Evolutionary conservation across 345 rosid species (phyloP).

Genomic region (Eucalyptus pumila): DNA sequence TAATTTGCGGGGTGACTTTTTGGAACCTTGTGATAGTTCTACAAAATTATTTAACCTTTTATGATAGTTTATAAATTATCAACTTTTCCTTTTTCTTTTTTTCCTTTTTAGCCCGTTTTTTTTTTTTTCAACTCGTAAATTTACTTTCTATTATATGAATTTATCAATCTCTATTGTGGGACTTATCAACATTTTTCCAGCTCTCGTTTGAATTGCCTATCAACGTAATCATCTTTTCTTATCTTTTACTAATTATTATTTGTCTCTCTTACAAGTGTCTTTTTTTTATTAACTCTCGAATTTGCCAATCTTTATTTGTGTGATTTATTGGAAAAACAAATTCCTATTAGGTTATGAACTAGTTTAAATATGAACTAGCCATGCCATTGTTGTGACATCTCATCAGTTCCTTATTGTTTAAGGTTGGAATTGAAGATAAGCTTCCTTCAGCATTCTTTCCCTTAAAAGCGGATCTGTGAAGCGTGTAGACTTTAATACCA

Average conservation of each 20-base stretch:
- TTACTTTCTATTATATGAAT: neutral
- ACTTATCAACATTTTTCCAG: neutral
- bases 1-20: neutral
- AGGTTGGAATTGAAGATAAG: neutral
- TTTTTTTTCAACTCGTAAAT: neutral
- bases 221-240: neutral
- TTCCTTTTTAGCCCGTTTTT: rapidly evolving
- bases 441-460: neutral
- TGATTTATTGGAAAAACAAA: neutral
- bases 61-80: neutral
- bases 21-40: neutral
- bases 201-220: neutral
- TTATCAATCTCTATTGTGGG: neutral
- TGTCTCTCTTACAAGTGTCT: neutral
- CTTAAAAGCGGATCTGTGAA: too few relatives aligned
- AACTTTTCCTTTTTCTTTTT: neutral
- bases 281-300: neutral
- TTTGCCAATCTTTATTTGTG: neutral
- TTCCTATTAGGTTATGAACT: neutral
- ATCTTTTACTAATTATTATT: neutral
- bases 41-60: neutral
- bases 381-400: neutral
- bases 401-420: neutral
- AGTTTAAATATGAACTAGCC: neutral
- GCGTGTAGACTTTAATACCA: too few relatives aligned